These are phyloP conservation scores for Fusarium aywerte DNA, from an alignment of 2,329 filamentous ascomycete genomes.

Conservation along the genomic window DNA sequence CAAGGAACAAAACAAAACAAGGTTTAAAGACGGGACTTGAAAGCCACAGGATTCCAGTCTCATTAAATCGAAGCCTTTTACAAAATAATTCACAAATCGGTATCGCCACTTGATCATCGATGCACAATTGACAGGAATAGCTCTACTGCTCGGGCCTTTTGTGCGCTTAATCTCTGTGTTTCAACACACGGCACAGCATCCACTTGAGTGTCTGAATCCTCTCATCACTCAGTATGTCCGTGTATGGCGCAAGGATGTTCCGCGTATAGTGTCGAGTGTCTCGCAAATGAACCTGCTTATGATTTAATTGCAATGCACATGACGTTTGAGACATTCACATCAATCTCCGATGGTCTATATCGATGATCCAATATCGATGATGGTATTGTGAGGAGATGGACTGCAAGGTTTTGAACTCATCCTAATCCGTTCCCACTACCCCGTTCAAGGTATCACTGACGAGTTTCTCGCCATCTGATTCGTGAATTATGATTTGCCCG, in stretches of 20 bases:
- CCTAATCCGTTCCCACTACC: conserved; percentile 7
- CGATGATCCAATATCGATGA: conserved; percentile 8
- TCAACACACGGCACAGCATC: conserved; percentile 26
- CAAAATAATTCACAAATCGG: not conserved
- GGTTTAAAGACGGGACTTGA: conserved; percentile 22
- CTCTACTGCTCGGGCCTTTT: conserved; percentile 8
- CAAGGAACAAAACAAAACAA: conserved; percentile 17
- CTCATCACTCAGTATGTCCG: conserved; percentile 26
- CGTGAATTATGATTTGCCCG: conserved; percentile 2
- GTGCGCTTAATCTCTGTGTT: conserved; percentile 11
- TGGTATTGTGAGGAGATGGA: not conserved
- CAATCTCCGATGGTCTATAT: conserved; percentile 24
- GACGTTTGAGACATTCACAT: not conserved
- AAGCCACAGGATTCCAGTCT: conserved; percentile 35
- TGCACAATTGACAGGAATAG: not conserved
- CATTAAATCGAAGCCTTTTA: not conserved
- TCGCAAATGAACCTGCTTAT: not conserved
- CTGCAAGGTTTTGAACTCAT: conserved; percentile 3
- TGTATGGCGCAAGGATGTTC: conserved; percentile 14
- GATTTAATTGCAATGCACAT: not conserved
- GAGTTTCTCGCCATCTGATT: not conserved
- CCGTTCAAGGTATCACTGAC: conserved; percentile 16
- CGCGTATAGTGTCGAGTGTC: conserved; percentile 19
- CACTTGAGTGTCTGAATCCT: conserved; percentile 16
- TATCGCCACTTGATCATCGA: conserved; percentile 8